Evolutionary conservation across 108 stramenopile species (phyloP).

Genomic region (Aurantiochytrium sp.): DNA sequence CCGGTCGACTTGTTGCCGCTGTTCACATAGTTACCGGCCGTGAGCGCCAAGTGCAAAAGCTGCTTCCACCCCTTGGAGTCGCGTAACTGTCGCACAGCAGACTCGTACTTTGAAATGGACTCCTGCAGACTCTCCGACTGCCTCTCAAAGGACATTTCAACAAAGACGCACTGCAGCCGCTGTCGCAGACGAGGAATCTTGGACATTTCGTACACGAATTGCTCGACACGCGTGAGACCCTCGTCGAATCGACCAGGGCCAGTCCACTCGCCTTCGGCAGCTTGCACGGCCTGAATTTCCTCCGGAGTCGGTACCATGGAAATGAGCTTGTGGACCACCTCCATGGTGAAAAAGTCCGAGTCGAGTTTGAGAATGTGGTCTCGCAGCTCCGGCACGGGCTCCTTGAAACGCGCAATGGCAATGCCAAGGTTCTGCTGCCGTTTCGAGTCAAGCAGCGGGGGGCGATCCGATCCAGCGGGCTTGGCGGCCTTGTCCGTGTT

Average conservation of each 20-base stretch:
- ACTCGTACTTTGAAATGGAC: neutral
- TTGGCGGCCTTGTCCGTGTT: neutral
- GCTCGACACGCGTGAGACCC: neutral
- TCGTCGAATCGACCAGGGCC: neutral
- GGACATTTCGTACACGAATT: conserved; percentile 5
- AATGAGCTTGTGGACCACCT: conserved; percentile 15
- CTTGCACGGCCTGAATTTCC: neutral
- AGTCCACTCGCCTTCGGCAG: conserved; percentile 2
- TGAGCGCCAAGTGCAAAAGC: neutral
- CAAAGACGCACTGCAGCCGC: conserved; percentile 10
- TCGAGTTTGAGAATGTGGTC: conserved; percentile 16
- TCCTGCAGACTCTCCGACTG: conserved; percentile 2
- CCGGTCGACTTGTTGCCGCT: conserved; percentile 6
- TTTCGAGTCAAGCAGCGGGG: neutral
- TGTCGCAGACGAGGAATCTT: neutral
- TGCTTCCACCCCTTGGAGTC: neutral
- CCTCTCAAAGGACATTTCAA: conserved; percentile 2
- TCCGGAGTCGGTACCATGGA: conserved; percentile 7
- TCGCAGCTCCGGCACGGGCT: neutral
- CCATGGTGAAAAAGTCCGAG: conserved; percentile 4
- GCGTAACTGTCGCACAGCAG: neutral
- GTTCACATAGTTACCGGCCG: neutral
- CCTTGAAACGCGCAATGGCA: conserved; percentile 10
- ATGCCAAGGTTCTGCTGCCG: conserved; percentile 10
- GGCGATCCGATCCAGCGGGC: neutral